Conservation (phyloP, 2,329 filamentous ascomycete genomes). For the Fusarium compactum region DNA sequence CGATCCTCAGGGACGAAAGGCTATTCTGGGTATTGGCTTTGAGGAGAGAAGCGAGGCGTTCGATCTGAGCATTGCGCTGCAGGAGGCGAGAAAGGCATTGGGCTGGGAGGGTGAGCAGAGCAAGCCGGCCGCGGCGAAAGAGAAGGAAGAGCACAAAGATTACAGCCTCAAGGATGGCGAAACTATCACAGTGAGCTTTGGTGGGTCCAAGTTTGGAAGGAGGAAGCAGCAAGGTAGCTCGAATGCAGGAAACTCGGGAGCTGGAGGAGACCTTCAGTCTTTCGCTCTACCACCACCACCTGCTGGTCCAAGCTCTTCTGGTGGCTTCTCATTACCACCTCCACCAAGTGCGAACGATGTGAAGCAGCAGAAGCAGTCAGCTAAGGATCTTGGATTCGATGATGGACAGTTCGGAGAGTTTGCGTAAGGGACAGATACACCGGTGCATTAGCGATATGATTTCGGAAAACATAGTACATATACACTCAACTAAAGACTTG, state of each 20-base stretch:
- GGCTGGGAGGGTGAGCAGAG: slow-evolving; percentile 64
- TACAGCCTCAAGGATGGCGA: slow-evolving; percentile 90
- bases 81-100: slow-evolving; percentile 79
- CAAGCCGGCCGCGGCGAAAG: slow-evolving; percentile 53
- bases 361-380: slow-evolving; percentile 67
- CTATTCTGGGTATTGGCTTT: slow-evolving; percentile 85
- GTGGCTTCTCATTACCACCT: slow-evolving; percentile 69
- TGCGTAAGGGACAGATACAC: slow-evolving; percentile 54
- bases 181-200: slow-evolving; percentile 85
- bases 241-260: slow-evolving; percentile 29
- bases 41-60: slow-evolving; percentile 89
- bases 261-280: slow-evolving; percentile 55
- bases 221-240: slow-evolving; percentile 55
- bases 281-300: slow-evolving; percentile 84
- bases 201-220: slow-evolving; percentile 64
- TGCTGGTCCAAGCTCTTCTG: slow-evolving; percentile 54
- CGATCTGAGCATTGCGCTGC: slow-evolving; percentile 83
- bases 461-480: slow-evolving; percentile 32
- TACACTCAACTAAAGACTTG: slow-evolving; percentile 15
- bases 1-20: slow-evolving; percentile 79
- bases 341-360: slow-evolving; percentile 73
- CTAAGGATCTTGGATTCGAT: slow-evolving; percentile 81
- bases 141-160: slow-evolving; percentile 63
- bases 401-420: slow-evolving; percentile 93
- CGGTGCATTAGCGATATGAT: slow-evolving; percentile 38